These are phyloP conservation scores for Ophiosphaerella narmari DNA, from an alignment of 2,329 filamentous ascomycete genomes.

Conservation along the genomic window DNA sequence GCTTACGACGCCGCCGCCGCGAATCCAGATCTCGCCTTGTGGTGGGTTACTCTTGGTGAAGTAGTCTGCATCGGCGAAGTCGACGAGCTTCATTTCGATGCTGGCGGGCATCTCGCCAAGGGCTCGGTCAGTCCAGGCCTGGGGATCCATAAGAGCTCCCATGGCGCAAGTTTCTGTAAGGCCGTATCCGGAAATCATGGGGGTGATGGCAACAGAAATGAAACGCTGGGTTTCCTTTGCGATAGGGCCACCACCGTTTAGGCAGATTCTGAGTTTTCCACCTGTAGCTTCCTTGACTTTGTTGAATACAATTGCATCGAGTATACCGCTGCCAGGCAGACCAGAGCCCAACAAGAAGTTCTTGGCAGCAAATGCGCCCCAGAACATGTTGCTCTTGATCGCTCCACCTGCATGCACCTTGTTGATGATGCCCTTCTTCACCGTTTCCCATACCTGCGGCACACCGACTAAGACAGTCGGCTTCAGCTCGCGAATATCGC, in stretches of 20 bases:
- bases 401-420: conserved; percentile 75
- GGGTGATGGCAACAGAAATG: conserved; percentile 87
- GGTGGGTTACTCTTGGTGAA: conserved; percentile 73
- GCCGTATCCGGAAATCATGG: conserved; percentile 94
- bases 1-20: conserved; percentile 73
- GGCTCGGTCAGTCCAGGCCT: conserved; percentile 78
- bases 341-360: conserved; percentile 63
- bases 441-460: conserved; percentile 94
- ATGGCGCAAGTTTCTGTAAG: conserved; percentile 91
- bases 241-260: conserved; percentile 94
- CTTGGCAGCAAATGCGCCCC: conserved; percentile 66
- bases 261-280: conserved; percentile 81
- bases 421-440: conserved; percentile 88
- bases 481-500: conserved; percentile 89
- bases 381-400: conserved; percentile 80
- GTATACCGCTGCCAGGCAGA: conserved; percentile 68
- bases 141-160: conserved; percentile 79
- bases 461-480: conserved; percentile 93
- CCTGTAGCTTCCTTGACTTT: conserved; percentile 91
- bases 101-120: conserved; percentile 78
- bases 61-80: conserved; percentile 88
- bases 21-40: conserved; percentile 91
- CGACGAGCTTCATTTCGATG: conserved; percentile 89
- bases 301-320: conserved; percentile 87
- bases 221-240: conserved; percentile 87